These are phyloP conservation scores for Penicillium silybi DNA, from an alignment of 495 filamentous ascomycete genomes.

Conservation along the genomic window DNA sequence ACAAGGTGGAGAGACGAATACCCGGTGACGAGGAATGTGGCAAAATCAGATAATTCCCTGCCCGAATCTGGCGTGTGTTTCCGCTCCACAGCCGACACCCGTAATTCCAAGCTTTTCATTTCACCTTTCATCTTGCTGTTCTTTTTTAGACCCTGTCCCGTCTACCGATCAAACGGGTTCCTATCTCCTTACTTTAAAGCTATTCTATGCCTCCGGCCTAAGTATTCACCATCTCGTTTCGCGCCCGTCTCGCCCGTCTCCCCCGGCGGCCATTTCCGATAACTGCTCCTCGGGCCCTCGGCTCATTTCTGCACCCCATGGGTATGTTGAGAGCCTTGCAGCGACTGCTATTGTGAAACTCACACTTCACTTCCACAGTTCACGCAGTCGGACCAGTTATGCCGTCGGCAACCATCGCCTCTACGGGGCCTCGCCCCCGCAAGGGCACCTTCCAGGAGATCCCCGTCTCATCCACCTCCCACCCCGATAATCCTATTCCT, in stretches of 20 bases:
- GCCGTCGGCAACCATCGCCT: conserved; percentile 27
- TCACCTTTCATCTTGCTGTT: background rate
- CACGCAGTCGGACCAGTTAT: conserved; percentile 32
- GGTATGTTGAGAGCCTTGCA: conserved; percentile 6
- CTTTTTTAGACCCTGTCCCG: background rate
- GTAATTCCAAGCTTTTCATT: too few species aligned
- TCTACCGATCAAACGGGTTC: background rate
- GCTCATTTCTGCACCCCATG: conserved; percentile 8
- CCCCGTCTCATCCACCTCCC: conserved; percentile 46
- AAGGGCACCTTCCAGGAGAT: conserved; percentile 32
- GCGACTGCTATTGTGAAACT: background rate
- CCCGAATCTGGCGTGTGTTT: conserved; percentile 10
- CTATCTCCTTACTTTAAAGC: background rate
- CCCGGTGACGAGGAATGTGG: conserved; percentile 20
- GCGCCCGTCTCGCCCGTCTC: background rate
- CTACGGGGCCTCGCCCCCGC: conserved; percentile 20
- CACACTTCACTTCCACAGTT: conserved; percentile 17
- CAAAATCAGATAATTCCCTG: conserved; percentile 28
- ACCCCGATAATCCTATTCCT: conserved; percentile 56
- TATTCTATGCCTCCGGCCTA: background rate
- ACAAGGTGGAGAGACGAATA: background rate
- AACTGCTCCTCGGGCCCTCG: background rate
- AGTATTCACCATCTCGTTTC: background rate
- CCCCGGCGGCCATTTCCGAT: background rate
- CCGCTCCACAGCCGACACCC: conserved; percentile 1